Base-by-base conservation (phyloP, 2,329 filamentous ascomycete species). In the Colletotrichum musicola region DNA sequence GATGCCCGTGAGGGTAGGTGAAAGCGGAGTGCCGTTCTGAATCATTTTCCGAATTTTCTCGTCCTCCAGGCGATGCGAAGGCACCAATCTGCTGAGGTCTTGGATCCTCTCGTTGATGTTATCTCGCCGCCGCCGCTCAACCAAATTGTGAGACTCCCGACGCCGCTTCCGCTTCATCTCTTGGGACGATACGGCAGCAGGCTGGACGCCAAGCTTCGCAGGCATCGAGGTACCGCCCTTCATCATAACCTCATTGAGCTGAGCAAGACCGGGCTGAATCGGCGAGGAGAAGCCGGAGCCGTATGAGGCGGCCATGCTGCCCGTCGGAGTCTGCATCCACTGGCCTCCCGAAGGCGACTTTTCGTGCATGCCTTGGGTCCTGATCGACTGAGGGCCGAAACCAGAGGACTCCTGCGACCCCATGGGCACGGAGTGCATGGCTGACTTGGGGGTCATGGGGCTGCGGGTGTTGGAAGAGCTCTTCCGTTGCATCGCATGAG, bases 21-120 rank as follows among this genome's bases (percentile, higher is more conserved):
- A 97, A 13, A 98, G 83, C 0, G 95, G 93, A 1, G 93, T 95
- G 70, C 95, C 97, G 77, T 95, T 98, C 75, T 95, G 90, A 62
- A 98, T 91, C 76, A 97, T 91, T 82, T 98, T 98, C 73, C 95
- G 92, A 55, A 98, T 93, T 82, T 97, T 98, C 81, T 99, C 96
- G 77, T 98, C 96, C 75, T 99, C 96, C 2, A 99, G 86, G 69
- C 96, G 91, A 80, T 99, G 96, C 69, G 91, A 87, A 25, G 96
- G 96, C 2, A 99, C 95, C 18, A 99, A 88, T 75, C 94, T 93
- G 76, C 95, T 97, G 7, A 99, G 87, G 77, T 99, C 96, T 76
- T 98, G 95, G 71, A 99, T 99, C 50, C 96, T 90, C 81, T 99
- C 96, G 74, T 99, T 99, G 85, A 99, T 99, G 78, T 98, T 98